Evolutionary conservation across 1,284 basidiomycete genomes (phyloP).

Genomic region (Entoloma clypeatum): DNA sequence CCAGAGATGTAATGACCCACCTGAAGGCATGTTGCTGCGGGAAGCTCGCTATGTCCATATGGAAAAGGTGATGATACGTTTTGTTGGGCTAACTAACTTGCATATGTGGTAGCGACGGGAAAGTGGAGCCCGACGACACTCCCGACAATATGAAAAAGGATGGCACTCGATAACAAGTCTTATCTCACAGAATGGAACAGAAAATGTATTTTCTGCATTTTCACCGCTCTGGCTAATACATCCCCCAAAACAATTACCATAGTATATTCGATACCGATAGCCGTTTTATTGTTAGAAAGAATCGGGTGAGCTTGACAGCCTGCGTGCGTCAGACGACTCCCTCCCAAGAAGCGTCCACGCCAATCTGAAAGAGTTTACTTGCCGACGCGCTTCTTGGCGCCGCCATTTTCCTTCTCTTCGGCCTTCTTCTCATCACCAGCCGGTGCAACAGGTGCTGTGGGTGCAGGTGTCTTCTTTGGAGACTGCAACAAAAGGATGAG

Average conservation of each 20-base stretch:
- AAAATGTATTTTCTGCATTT: not conserved
- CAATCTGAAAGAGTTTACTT: constrained; percentile 15
- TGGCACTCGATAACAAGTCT: too few species aligned
- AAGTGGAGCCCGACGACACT: too few species aligned
- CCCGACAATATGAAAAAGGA: too few species aligned
- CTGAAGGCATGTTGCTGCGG: too few species aligned
- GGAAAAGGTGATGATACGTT: too few species aligned
- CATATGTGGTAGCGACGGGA: too few species aligned
- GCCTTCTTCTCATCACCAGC: constrained; percentile 67
- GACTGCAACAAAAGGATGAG: constrained; percentile 37
- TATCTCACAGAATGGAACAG: too few species aligned
- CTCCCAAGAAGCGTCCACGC: constrained; percentile 13
- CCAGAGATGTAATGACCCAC: too few species aligned
- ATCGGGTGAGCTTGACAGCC: not conserved
- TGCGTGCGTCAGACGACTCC: constrained; percentile 14
- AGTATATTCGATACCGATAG: not conserved
- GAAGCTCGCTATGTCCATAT: too few species aligned
- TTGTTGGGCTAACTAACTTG: too few species aligned
- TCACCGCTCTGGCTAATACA: not conserved
- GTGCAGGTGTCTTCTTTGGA: constrained; percentile 70
- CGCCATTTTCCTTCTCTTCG: constrained; percentile 51
- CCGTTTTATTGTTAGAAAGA: not conserved
- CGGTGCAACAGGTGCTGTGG: constrained; percentile 59
- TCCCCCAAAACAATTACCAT: not conserved
- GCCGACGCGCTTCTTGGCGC: constrained; percentile 49